phyloP scores from a whole-genome alignment of 371 early-diverging fungal species.

The Saksenaea vasiformis region DNA sequence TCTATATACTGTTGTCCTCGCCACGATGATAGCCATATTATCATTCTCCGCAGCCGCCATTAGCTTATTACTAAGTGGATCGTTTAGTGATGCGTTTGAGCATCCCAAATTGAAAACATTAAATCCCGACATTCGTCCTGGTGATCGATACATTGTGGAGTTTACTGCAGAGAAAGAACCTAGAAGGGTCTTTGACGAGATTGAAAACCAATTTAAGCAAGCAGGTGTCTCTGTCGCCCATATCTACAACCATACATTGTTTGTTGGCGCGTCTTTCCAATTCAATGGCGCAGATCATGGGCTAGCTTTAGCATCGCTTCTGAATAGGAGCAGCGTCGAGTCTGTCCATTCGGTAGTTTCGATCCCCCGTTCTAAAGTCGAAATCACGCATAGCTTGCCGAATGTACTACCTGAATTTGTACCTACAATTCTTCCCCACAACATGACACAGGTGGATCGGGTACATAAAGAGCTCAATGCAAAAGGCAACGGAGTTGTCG shows the following conservation, averaged over 20 bases:
- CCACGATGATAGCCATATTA: no score
- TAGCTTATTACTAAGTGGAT: constrained; percentile 25
- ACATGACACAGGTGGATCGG: constrained; percentile 46
- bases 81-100: constrained; percentile 20
- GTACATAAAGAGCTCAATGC: constrained; percentile 44
- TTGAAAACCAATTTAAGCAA: constrained; percentile 19
- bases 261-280: constrained; percentile 36
- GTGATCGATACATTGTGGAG: constrained; percentile 40
- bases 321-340: constrained; percentile 24
- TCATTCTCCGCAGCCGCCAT: constrained; percentile 33
- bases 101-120: constrained; percentile 27
- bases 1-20: no score
- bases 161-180: no score
- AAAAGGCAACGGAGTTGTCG: constrained; percentile 70
- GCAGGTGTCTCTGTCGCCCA: constrained; percentile 27
- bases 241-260: constrained; percentile 31
- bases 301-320: constrained; percentile 12
- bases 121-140: constrained; percentile 20
- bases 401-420: constrained; percentile 16
- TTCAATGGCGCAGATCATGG: constrained; percentile 16
- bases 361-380: constrained; percentile 29
- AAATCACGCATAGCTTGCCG: neutral
- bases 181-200: constrained; percentile 3
- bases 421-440: no score
- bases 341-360: constrained; percentile 31